These are phyloP conservation scores for Coccomyxa sp. DNA, from an alignment of 139 green algal genomes.

Conservation along the genomic window DNA sequence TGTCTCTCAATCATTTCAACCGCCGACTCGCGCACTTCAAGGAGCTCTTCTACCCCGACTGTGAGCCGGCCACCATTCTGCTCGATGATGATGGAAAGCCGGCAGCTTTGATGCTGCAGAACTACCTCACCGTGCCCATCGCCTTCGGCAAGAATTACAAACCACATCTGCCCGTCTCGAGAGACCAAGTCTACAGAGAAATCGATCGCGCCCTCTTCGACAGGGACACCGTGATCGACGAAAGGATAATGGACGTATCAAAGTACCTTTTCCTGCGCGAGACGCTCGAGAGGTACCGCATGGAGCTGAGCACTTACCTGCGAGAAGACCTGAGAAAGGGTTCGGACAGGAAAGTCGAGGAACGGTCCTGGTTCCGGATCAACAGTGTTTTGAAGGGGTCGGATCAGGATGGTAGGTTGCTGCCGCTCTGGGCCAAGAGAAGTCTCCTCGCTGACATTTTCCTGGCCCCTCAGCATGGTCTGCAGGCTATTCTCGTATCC, in stretches of 20 bases:
- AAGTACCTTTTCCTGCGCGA: neutral
- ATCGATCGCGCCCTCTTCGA: neutral
- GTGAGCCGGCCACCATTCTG: neutral
- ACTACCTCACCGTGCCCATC: neutral
- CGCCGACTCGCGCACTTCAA: neutral
- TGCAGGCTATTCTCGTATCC: neutral
- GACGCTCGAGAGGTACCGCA: neutral
- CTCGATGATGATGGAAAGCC: neutral
- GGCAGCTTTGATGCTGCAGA: neutral
- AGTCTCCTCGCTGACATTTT: neutral
- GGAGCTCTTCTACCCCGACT: neutral
- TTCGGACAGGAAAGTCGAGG: neutral
- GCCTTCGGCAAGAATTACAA: neutral
- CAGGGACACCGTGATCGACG: neutral
- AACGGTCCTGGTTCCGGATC: neutral
- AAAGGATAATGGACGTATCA: neutral
- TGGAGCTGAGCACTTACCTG: neutral
- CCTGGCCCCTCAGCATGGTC: neutral
- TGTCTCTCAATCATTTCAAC: neutral
- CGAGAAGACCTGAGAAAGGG: neutral
- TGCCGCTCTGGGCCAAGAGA: neutral
- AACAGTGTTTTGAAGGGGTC: constrained; percentile 1
- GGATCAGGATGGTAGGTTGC: neutral
- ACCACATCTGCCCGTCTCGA: neutral
- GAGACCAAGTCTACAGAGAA: neutral